A percentile compares a stretch with the other conserved stretches of the same genome.
Conservation (phyloP, 257 asterid species). For the Capsicum pubescens region DNA sequence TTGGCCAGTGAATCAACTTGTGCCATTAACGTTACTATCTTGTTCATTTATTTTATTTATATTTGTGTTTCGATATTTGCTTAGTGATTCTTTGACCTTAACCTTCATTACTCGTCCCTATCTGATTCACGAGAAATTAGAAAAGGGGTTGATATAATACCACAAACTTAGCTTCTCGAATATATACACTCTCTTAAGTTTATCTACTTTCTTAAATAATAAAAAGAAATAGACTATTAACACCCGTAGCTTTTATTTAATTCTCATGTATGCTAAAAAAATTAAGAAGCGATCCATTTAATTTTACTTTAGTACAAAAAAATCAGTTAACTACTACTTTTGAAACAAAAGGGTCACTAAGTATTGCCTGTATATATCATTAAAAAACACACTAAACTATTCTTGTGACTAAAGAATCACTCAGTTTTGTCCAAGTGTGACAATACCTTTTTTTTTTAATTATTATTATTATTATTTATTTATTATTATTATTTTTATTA, state of each 20-base stretch:
- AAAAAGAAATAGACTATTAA: background rate
- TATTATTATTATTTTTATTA: too few relatives aligned
- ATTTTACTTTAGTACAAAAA: background rate
- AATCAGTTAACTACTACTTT: background rate
- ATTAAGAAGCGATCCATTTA: background rate
- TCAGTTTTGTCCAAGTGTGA: background rate
- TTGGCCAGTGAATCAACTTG: slow-evolving; percentile 6
- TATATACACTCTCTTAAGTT: background rate
- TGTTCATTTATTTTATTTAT: background rate
- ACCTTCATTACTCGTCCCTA: background rate
- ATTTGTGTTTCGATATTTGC: background rate
- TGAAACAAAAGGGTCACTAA: background rate
- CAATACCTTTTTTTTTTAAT: too few relatives aligned
- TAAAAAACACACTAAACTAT: background rate
- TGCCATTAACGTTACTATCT: background rate
- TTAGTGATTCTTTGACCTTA: background rate
- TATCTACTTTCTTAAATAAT: background rate
- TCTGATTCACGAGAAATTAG: background rate
- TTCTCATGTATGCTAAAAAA: background rate
- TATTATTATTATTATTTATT: too few relatives aligned
- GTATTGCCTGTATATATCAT: background rate
- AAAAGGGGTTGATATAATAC: background rate
- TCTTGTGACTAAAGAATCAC: background rate
- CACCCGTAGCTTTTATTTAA: background rate
- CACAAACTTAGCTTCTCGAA: background rate